Percentiles rank a stretch among this genome's conserved stretches.
phyloP scores from a whole-genome alignment of 2,329 filamentous ascomycete genomes.

The Tothia fuscella region DNA sequence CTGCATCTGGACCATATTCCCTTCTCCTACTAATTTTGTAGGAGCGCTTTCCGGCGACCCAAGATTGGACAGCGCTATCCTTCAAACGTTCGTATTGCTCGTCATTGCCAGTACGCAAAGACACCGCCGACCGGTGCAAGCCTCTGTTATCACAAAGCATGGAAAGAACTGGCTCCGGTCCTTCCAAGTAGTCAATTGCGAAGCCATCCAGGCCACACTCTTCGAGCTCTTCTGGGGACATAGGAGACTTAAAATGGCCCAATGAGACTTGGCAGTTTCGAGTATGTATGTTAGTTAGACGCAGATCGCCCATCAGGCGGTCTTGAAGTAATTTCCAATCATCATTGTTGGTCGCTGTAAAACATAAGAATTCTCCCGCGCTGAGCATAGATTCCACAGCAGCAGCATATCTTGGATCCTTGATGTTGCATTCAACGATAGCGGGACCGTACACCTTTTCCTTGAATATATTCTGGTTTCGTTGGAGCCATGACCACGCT shows the following conservation, averaged over 20 bases:
- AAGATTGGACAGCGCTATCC: slow-evolving; percentile 47
- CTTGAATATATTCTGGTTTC: slow-evolving; percentile 57
- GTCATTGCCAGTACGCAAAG: slow-evolving; percentile 50
- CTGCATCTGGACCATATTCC: slow-evolving; percentile 68
- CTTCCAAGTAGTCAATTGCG: slow-evolving; percentile 65
- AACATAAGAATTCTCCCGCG: slow-evolving; percentile 41
- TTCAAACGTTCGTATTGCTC: slow-evolving; percentile 57
- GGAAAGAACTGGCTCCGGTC: slow-evolving; percentile 70
- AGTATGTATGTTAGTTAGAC: slow-evolving; percentile 58
- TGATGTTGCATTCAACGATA: slow-evolving; percentile 67
- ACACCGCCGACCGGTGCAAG: slow-evolving; percentile 57
- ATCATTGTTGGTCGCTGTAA: slow-evolving; percentile 63
- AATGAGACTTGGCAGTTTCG: slow-evolving; percentile 49
- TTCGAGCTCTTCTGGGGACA: slow-evolving; percentile 44
- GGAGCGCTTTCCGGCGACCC: slow-evolving; percentile 53
- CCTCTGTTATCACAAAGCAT: slow-evolving; percentile 71
- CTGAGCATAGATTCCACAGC: slow-evolving; percentile 47
- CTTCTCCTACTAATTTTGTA: slow-evolving; percentile 58
- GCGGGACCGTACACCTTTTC: slow-evolving; percentile 71
- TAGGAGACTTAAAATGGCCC: slow-evolving; percentile 41
- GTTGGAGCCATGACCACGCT: slow-evolving; percentile 74
- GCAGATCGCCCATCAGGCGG: slow-evolving; percentile 51
- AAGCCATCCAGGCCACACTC: slow-evolving; percentile 64
- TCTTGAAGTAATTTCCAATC: slow-evolving; percentile 66
- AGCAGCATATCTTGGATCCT: slow-evolving; percentile 54